Percentiles rank a stretch among this genome's conserved stretches.
These are phyloP conservation scores for Pythium dissimile DNA, from an alignment of 352 stramenopile genomes.

Conservation along the genomic window DNA sequence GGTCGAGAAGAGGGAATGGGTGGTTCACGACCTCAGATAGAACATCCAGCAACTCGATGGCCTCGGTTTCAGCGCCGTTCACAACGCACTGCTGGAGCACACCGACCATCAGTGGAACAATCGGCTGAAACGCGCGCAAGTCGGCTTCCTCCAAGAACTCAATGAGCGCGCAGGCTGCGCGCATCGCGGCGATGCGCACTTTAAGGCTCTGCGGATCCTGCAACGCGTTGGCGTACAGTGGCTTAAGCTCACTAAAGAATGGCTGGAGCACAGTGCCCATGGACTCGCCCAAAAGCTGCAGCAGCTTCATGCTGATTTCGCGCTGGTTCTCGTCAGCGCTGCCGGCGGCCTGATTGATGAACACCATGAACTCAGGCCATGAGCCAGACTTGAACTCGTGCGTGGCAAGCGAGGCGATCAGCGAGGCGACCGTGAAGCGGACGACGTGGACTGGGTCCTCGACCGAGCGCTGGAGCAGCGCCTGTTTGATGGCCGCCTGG, in stretches of 20 bases:
- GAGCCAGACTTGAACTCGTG: constrained; percentile 68
- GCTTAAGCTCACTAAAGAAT: constrained; percentile 81
- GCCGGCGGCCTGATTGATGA: constrained; percentile 88
- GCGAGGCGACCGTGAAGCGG: constrained; percentile 74
- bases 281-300: constrained; percentile 92
- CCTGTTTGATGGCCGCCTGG: constrained; percentile 83
- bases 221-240: constrained; percentile 60
- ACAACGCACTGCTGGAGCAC: constrained; percentile 83
- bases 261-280: constrained; percentile 86
- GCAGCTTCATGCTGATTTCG: constrained; percentile 92
- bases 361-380: constrained; percentile 94
- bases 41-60: constrained; percentile 85
- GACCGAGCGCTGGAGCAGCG: constrained; percentile 79
- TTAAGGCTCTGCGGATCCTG: constrained; percentile 81
- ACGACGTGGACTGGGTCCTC: constrained; percentile 89
- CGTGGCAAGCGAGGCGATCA: constrained; percentile 81
- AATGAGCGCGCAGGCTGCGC: constrained; percentile 69
- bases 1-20: constrained; percentile 81
- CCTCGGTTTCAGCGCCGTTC: constrained; percentile 69
- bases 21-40: constrained; percentile 85
- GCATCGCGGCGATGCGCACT: constrained; percentile 80
- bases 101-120: constrained; percentile 83
- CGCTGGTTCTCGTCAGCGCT: constrained; percentile 80
- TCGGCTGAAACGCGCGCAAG: constrained; percentile 60
- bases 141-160: constrained; percentile 82